A percentile compares a stretch with the other conserved stretches of the same genome.
Evolutionary conservation across 2,329 filamentous ascomycete species (phyloP).

Genomic region (Diplocarpon rosae): DNA sequence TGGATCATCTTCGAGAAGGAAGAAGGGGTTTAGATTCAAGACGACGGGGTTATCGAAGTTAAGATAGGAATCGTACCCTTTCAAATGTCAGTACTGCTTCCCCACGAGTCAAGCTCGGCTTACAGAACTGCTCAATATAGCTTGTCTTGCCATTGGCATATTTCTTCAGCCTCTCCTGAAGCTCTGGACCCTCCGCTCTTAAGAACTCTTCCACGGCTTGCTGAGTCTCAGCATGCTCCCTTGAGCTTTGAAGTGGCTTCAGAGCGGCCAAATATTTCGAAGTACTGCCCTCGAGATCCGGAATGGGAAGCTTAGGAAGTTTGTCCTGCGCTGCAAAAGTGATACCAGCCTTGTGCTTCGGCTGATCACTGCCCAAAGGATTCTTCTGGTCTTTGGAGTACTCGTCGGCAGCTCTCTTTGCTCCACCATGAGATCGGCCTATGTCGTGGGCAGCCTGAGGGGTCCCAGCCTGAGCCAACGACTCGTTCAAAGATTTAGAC

Average conservation of each 20-base stretch:
- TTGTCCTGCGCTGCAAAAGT: constrained; percentile 85
- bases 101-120: constrained; percentile 29
- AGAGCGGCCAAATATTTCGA: constrained; percentile 71
- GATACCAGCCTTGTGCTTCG: constrained; percentile 50
- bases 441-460: constrained; percentile 14
- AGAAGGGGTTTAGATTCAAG: constrained; percentile 94
- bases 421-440: constrained; percentile 35
- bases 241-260: constrained; percentile 65
- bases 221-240: constrained; percentile 75
- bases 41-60: constrained; percentile 98
- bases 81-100: constrained; percentile 5
- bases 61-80: constrained; percentile 97
- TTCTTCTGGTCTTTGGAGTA: constrained; percentile 36
- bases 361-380: constrained; percentile 35
- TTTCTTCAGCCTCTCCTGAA: constrained; percentile 81
- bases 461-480: constrained; percentile 38
- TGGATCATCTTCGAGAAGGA: constrained; percentile 92
- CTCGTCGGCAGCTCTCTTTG: constrained; percentile 40
- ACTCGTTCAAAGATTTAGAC: constrained; percentile 63
- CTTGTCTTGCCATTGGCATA: constrained; percentile 87
- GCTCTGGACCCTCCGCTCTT: constrained; percentile 63
- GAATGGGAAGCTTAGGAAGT: constrained; percentile 85
- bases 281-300: constrained; percentile 69
- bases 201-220: constrained; percentile 77
- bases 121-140: constrained; percentile 98